Evolutionary conservation across 2,329 filamentous ascomycete genomes (phyloP).

Genomic region (Microcera coccophila): DNA sequence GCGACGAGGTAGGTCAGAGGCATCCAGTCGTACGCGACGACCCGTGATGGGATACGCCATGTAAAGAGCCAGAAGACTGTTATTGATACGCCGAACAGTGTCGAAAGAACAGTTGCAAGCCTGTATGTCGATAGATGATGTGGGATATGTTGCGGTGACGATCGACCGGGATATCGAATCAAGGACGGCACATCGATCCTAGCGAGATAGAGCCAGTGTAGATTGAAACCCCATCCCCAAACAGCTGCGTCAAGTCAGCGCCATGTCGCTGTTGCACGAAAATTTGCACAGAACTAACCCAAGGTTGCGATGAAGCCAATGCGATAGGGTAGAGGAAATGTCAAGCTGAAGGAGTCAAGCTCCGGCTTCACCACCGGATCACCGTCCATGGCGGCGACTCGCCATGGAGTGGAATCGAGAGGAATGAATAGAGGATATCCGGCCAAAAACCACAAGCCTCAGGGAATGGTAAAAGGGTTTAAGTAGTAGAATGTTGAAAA

Average conservation of each 20-base stretch:
- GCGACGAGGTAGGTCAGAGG: slow-evolving; percentile 78
- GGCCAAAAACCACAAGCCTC: slow-evolving; percentile 7
- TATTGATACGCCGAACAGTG: slow-evolving; percentile 67
- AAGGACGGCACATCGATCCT: slow-evolving; percentile 85
- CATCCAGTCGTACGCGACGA: slow-evolving; percentile 77
- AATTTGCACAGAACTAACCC: slow-evolving; percentile 50
- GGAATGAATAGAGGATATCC: slow-evolving; percentile 3
- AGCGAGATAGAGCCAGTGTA: slow-evolving; percentile 75
- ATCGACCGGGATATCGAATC: slow-evolving; percentile 78
- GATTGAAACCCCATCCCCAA: slow-evolving; percentile 92
- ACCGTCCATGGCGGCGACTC: slow-evolving; percentile 58
- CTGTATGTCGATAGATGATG: slow-evolving; percentile 84
- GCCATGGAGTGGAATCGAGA: slow-evolving; percentile 20
- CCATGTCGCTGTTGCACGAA: not conserved
- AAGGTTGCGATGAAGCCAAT: slow-evolving; percentile 81
- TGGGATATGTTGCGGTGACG: slow-evolving; percentile 64
- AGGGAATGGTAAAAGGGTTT: slow-evolving; percentile 9
- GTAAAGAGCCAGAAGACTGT: slow-evolving; percentile 81
- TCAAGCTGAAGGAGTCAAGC: slow-evolving; percentile 82
- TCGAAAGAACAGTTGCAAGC: slow-evolving; percentile 71
- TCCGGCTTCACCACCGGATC: slow-evolving; percentile 65
- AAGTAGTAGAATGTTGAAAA: not conserved
- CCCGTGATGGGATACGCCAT: slow-evolving; percentile 62
- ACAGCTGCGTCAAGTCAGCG: slow-evolving; percentile 56
- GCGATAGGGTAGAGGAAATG: slow-evolving; percentile 85